Base-by-base conservation (phyloP, 495 filamentous ascomycete species). In the Neurospora cerealis region DNA sequence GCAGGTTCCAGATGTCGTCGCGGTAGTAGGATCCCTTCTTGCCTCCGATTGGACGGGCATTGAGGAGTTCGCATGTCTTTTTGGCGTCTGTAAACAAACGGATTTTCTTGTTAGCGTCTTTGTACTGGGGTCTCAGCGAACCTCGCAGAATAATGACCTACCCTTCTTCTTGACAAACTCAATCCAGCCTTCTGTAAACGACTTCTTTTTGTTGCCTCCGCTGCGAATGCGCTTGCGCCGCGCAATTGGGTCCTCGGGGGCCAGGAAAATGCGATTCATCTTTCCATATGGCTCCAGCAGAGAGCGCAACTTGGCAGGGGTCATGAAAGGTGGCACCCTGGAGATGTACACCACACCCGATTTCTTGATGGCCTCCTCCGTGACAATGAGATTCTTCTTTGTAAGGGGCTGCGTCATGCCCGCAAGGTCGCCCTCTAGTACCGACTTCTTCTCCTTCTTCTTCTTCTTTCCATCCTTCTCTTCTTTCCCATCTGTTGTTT, bases 241-340 rank as follows among this genome's bases (percentile, higher is more conserved):
- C 11, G 87, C 83, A 34, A 87, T 78, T 0, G 88, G 87, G 76
- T 94, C 89, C 79, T 94, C 92, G 6, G 95, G 96, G 0, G 93
- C 87, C 0, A 98, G 88, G 82, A 97, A 99, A 19, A 98, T 90
- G 71, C 93, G 91, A 73, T 91, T 91, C 75, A 98, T 92, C 24
- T 88, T 87, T 24, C 93, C 93, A 73, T 95, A 92, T 3, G 88
- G 87, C 69, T 93, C 88, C 40, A 99, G 87, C 17, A 97, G 88
- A 9, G 88, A 87, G 70, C 93, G 91, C 24, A 98, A 82, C 60
- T 94, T 93, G 62, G 85, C 84, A 19, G 96, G 96, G 78, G 96
- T 97, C 87, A 99, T 93, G 81, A 97, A 98, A 9, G 96, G 96
- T 28, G 96, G 96, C 32, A 97, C 87, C 60, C 95, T 92, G 4